phyloP scores from a whole-genome alignment of 1,284 basidiomycete genomes.

The Pulveroboletus sp. region DNA sequence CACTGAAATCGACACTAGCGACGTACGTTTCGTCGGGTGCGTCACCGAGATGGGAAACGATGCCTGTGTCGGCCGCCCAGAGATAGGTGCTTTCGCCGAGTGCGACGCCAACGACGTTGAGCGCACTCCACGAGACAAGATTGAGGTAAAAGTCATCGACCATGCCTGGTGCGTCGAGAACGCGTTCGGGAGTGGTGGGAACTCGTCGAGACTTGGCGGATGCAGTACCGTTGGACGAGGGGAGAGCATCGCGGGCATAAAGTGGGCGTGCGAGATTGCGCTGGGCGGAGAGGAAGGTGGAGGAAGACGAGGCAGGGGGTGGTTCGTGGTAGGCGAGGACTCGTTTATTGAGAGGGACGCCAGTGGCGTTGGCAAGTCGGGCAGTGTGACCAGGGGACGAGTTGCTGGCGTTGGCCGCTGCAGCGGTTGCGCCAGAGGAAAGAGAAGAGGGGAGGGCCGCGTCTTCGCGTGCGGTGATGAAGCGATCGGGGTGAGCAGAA shows the following conservation, averaged over 20 bases:
- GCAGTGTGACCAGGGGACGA: constrained; percentile 73
- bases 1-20: constrained; percentile 82
- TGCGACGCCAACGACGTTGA: constrained; percentile 88
- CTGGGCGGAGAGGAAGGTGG: constrained; percentile 68
- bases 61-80: constrained; percentile 91
- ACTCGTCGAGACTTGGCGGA: constrained; percentile 78
- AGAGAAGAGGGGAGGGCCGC: constrained; percentile 62
- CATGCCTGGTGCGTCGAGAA: constrained; percentile 94
- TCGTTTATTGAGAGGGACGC: constrained; percentile 70
- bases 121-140: constrained; percentile 85
- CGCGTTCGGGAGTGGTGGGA: constrained; percentile 82
- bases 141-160: constrained; percentile 98
- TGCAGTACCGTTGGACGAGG: constrained; percentile 59
- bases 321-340: constrained; percentile 79
- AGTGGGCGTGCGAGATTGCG: constrained; percentile 73
- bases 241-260: constrained; percentile 64
- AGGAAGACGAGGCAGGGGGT: constrained; percentile 68
- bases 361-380: constrained; percentile 70
- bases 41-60: constrained; percentile 77
- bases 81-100: constrained; percentile 83
- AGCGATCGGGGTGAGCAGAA: constrained; percentile 66
- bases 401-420: constrained; percentile 24
- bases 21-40: constrained; percentile 75
- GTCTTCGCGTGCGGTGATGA: constrained; percentile 68
- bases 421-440: constrained; percentile 57